Evolutionary conservation across 2,329 filamentous ascomycete genomes (phyloP), one percentile per base, ranked within the genome.

Genomic region (Dothiorella sarmentorum): DNA sequence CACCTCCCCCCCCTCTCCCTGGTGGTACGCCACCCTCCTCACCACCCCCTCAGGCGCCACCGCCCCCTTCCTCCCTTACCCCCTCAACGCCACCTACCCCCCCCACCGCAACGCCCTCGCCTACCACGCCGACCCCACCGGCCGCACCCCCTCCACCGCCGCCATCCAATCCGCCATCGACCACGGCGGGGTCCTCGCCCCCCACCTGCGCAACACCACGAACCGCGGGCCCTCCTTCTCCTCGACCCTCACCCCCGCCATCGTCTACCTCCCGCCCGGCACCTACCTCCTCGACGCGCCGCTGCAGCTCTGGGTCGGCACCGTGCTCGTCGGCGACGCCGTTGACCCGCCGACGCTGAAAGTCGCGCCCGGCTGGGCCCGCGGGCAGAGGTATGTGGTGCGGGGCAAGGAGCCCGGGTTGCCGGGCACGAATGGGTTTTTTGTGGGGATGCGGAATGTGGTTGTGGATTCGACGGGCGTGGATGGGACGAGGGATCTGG

Each of bases 31-130:
- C 13, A 7, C n/a, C 15, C 13, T 55, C 27, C 15, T 24, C 11
- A 11, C 37, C 29, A 29, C 27, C 22, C 7, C 33, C 22, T 2
- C 49, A 22, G 7, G 29, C 52, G 51, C 51, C 40, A 24, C 37
- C 5, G 52, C 59, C 7, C 43, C 59, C 22, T 61, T 52, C 31
- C 31, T 61, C 33, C 15, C 22, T 10, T 9, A 22, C 7, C 20
- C 31, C 22, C 15, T 40, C 49, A 45, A 53, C 44, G 10, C 37
- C 13, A 40, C 24, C 18, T 73, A 73, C 58, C 63, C 61, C 2
- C 69, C 73, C 17, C 70, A 71, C 38, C 69, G 71, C 7, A 72
- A 73, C 52, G 69, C 71, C 2, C 64, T 64, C 3, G 65, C 70
- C 35, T 71, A 65, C 60, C 62, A 62, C 9, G 71, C 72, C 7